A percentile compares a stretch with the other conserved stretches of the same genome.
Evolutionary conservation across 495 filamentous ascomycete genomes (phyloP).

Genomic region (Penicillium paradoxum): DNA sequence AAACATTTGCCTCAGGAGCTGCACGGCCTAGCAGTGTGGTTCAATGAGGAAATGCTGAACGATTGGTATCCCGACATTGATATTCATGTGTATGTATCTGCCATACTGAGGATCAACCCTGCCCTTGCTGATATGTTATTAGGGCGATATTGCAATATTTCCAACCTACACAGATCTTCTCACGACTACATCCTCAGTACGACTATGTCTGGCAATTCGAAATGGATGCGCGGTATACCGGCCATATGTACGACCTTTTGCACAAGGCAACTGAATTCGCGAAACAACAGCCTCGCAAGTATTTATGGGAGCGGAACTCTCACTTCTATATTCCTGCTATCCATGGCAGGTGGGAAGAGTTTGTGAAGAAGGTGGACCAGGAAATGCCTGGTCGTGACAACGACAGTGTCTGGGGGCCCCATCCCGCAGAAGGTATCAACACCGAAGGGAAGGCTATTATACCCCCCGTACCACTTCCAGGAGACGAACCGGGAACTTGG

Average conservation of each 20-base stretch:
- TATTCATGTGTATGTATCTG: conserved; percentile 9
- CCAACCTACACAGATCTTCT: conserved; percentile 37
- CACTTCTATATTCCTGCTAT: conserved; percentile 60
- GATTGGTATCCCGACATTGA: conserved; percentile 16
- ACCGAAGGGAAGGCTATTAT: conserved; percentile 42
- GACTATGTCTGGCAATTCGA: conserved; percentile 73
- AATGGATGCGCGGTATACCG: conserved; percentile 61
- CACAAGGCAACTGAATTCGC: conserved; percentile 54
- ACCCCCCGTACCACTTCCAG: conserved; percentile 44
- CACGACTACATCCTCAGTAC: conserved; percentile 55
- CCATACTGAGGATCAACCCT: not conserved
- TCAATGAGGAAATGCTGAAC: conserved; percentile 37
- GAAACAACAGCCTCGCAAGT: conserved; percentile 55
- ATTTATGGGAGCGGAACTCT: conserved; percentile 68
- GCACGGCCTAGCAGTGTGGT: conserved; percentile 57
- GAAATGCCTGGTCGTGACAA: conserved; percentile 4
- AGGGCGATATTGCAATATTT: conserved; percentile 18
- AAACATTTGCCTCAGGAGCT: conserved; percentile 59
- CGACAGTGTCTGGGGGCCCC: conserved; percentile 54
- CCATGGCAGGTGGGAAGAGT: conserved; percentile 43
- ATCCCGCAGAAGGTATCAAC: conserved; percentile 34
- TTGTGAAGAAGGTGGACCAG: conserved; percentile 5
- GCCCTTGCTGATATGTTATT: conserved; percentile 1
- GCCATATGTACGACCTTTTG: conserved; percentile 57
- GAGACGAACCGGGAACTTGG: conserved; percentile 59